phyloP scores from a whole-genome alignment of 2,329 filamentous ascomycete genomes.

The Botrytis fragariae region DNA sequence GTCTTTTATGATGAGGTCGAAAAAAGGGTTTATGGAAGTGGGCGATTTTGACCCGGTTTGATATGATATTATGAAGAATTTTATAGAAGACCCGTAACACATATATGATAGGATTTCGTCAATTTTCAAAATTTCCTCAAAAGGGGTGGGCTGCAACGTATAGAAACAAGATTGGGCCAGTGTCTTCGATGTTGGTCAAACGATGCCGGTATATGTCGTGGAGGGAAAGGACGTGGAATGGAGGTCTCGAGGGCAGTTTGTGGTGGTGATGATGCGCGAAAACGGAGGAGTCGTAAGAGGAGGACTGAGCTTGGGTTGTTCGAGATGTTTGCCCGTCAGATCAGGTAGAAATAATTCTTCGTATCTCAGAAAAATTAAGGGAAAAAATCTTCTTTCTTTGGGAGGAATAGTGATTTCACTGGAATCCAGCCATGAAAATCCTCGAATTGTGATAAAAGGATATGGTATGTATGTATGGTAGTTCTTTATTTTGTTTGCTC shows the following conservation, averaged over 20 bases:
- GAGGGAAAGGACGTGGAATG: constrained; percentile 1
- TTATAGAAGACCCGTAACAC: constrained; percentile 9
- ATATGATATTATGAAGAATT: background rate
- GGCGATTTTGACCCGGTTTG: background rate
- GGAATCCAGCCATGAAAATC: constrained; percentile 36
- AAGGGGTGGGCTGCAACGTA: constrained; percentile 1
- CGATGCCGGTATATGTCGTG: constrained; percentile 13
- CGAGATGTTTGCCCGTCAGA: constrained; percentile 5
- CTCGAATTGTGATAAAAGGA: constrained; percentile 13
- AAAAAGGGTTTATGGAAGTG: background rate
- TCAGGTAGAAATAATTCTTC: constrained; percentile 6
- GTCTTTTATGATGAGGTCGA: constrained; percentile 10
- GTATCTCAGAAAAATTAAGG: constrained; percentile 11
- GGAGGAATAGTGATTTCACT: constrained; percentile 29
- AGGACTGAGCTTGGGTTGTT: constrained; percentile 13
- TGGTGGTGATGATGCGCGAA: background rate
- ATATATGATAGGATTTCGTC: constrained; percentile 11
- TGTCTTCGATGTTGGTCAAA: constrained; percentile 13
- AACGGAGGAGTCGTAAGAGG: constrained; percentile 7
- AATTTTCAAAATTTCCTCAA: background rate
- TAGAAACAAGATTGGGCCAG: constrained; percentile 7
- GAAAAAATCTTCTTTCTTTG: constrained; percentile 12
- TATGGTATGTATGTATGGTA: constrained; percentile 8
- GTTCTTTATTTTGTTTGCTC: constrained; percentile 15
- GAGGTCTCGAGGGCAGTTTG: constrained; percentile 13